A percentile compares a stretch with the other conserved stretches of the same genome.
Conservation (phyloP, 495 filamentous ascomycete genomes). For the Hypoxylon fuscum region DNA sequence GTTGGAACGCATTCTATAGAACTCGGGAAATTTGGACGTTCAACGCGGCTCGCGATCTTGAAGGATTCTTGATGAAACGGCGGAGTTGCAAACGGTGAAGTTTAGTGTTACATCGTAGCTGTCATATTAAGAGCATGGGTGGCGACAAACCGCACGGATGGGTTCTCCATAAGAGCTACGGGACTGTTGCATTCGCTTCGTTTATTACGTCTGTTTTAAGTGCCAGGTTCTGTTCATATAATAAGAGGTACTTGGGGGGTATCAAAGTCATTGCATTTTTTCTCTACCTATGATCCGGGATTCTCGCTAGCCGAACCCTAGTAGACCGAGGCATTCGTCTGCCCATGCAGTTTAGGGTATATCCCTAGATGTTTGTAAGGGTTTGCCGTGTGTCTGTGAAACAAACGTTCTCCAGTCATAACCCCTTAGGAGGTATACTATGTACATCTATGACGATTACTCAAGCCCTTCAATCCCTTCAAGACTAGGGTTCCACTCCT, state of each 20-base stretch:
- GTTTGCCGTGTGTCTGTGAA: too few species aligned
- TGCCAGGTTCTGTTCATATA: constrained; percentile 3
- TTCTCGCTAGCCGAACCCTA: too few species aligned
- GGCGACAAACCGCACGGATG: constrained; percentile 23
- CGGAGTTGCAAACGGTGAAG: constrained; percentile 7
- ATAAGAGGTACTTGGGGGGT: constrained; percentile 11
- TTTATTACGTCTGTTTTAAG: constrained; percentile 1
- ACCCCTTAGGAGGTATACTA: too few species aligned
- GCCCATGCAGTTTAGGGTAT: too few species aligned
- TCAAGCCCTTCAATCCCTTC: constrained; percentile 24
- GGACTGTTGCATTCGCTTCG: constrained; percentile 18
- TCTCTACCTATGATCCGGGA: neutral
- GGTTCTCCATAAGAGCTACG: neutral
- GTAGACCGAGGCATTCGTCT: too few species aligned
- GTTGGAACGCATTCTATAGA: too few species aligned
- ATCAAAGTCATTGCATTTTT: constrained; percentile 8
- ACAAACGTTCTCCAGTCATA: too few species aligned
- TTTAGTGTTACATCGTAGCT: constrained; percentile 11
- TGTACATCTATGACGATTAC: constrained; percentile 1
- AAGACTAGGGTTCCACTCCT: constrained; percentile 52
- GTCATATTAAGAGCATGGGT: constrained; percentile 14
- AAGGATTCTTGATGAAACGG: constrained; percentile 15
- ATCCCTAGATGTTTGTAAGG: too few species aligned
- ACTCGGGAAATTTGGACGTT: neutral
- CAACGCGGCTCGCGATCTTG: constrained; percentile 10